These are phyloP conservation scores for Tulasnella sp. DNA, from an alignment of 768 basidiomycete genomes.

Conservation along the genomic window DNA sequence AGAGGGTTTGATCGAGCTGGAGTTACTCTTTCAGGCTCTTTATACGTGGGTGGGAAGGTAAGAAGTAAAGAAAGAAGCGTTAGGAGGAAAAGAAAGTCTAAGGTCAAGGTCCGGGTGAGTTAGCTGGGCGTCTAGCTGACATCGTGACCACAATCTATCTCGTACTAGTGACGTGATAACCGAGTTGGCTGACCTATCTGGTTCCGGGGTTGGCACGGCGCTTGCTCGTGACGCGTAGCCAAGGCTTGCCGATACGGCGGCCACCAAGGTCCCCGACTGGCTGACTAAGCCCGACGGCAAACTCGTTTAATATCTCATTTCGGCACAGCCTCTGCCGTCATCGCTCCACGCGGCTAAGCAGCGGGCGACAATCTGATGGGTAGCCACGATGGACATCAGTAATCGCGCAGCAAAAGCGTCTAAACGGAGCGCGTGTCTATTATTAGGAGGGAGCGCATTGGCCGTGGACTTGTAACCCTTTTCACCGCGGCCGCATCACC, in stretches of 20 bases:
- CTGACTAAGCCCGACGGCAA: neutral
- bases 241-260: neutral
- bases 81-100: neutral
- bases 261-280: no score
- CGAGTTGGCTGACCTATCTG: neutral
- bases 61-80: no score
- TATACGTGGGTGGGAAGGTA: neutral
- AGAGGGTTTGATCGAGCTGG: neutral
- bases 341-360: neutral
- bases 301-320: neutral
- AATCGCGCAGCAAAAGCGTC: neutral
- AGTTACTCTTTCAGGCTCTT: neutral
- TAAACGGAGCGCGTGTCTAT: neutral
- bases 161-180: constrained; percentile 5
- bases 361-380: neutral
- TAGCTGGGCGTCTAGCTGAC: neutral
- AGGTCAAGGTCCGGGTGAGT: neutral
- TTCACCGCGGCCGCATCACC: neutral
- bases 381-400: neutral
- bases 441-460: neutral
- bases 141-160: neutral
- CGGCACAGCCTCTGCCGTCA: neutral
- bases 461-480: neutral
- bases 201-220: neutral
- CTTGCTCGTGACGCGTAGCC: neutral